Conservation (phyloP, 2,329 filamentous ascomycete species). For the Arthroderma sp. region DNA sequence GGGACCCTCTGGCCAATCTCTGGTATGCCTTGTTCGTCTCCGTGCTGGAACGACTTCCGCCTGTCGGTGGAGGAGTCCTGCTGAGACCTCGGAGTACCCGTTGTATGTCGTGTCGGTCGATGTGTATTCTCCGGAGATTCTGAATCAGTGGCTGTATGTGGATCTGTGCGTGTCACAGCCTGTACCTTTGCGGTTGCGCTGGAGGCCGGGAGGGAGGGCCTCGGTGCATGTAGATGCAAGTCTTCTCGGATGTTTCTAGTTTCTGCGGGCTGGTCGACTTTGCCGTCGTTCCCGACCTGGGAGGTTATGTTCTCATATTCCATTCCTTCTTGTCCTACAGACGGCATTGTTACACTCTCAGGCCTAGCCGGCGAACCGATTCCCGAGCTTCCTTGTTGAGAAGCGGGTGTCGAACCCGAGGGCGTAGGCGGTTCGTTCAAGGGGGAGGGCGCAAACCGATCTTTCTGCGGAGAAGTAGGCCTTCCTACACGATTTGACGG, state of each 20-base stretch:
- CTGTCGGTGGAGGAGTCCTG: conserved; percentile 37
- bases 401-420: background rate
- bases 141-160: conserved; percentile 73
- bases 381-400: background rate
- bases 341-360: conserved; percentile 68
- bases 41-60: conserved; percentile 44
- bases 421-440: conserved; percentile 7
- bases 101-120: conserved; percentile 40
- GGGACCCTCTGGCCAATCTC: conserved; percentile 87
- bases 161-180: conserved; percentile 79
- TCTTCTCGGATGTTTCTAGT: conserved; percentile 68
- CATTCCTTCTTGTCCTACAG: conserved; percentile 75
- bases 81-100: conserved; percentile 48
- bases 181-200: conserved; percentile 76
- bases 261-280: conserved; percentile 47
- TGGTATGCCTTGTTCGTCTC: conserved; percentile 77
- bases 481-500: conserved; percentile 6
- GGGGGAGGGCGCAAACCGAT: conserved; percentile 10
- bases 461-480: conserved; percentile 4
- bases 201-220: conserved; percentile 65
- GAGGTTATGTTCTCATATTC: conserved; percentile 61
- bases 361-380: conserved; percentile 36
- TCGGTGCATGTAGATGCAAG: conserved; percentile 77
- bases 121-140: conserved; percentile 27
- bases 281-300: conserved; percentile 30